Evolutionary conservation across 768 basidiomycete genomes (phyloP).

Genomic region (Fibroporia radiculosa): DNA sequence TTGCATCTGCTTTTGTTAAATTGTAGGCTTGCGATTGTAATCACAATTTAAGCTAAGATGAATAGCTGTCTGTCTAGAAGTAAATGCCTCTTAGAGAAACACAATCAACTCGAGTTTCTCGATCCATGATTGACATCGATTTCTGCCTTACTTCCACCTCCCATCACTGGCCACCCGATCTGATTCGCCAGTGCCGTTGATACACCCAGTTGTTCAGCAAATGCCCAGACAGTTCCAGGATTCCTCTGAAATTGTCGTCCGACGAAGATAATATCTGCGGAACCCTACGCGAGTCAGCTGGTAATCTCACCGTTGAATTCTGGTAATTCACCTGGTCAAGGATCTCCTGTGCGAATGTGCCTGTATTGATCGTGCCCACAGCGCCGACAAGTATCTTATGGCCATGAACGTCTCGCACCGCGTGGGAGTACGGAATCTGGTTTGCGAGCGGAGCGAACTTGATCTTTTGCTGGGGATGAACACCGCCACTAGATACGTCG

Average conservation of each 20-base stretch:
- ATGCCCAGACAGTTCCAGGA: constrained; percentile 37
- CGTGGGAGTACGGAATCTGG: constrained; percentile 14
- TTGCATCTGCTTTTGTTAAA: too few species aligned
- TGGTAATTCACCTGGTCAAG: constrained; percentile 44
- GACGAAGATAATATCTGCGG: constrained; percentile 41
- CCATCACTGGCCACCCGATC: constrained; percentile 49
- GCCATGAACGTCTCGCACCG: constrained; percentile 38
- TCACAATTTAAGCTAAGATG: too few species aligned
- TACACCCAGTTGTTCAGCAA: constrained; percentile 46
- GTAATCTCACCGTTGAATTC: neutral
- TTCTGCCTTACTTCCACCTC: too few species aligned
- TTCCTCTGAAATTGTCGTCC: constrained; percentile 44
- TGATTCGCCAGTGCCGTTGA: constrained; percentile 37
- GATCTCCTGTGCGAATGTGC: constrained; percentile 49
- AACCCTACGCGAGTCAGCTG: constrained; percentile 27
- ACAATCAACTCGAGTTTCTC: too few species aligned
- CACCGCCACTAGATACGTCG: constrained; percentile 65
- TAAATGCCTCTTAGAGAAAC: too few species aligned
- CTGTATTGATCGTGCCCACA: constrained; percentile 51
- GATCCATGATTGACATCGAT: too few species aligned
- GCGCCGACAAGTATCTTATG: constrained; percentile 38
- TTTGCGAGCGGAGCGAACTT: neutral
- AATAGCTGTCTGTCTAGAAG: too few species aligned
- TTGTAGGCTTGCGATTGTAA: too few species aligned
- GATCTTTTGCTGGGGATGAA: constrained; percentile 34